Base-by-base conservation (phyloP, 345 rosid species). In the Psidium guajava region DNA sequence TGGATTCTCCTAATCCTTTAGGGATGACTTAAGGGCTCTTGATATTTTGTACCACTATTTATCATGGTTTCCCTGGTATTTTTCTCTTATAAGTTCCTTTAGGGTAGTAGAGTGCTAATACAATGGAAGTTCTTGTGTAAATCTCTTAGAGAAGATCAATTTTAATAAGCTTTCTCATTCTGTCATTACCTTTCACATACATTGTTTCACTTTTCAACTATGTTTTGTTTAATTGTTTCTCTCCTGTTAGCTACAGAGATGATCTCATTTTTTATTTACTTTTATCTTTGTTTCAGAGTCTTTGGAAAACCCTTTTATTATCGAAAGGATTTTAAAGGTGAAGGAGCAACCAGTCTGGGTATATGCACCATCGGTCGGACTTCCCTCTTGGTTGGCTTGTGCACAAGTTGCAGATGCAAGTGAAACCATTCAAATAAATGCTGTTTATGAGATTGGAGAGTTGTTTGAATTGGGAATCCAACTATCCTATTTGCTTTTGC, bases 381-480 rank as follows among this genome's bases (percentile, higher is more conserved):
- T 92, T 74, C 86, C 92, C 82, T 85, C 92, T 49, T 89, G 91
- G 89, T 90, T 91, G 88, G 54, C 88, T 57, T 91, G 91, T 89
- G 91, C 93, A 77, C 89, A 91, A 85, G 92, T 88, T 84, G 99
- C 96, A 81, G 83, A 91, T 85, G 99, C 98, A 18, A 87, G 86
- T 49, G 94, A 91, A 86, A 89, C 84, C 75, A 82, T 90, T 64
- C 88, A 82, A 83, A 56, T 82, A 22, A 91, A 93, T 85, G 90
- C 91, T 5, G 77, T 95, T 75, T 97, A 94, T 84, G 96, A 95
- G 86, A 89, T 90, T 84, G 95, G 97, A 28, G 99, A 94, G 89
- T 84, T 95, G 50, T 95, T 97, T 85, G 99, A 97, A 88, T 86
- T 95, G 82, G 95, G 99, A 88, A 97, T 95, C 88, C 99, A 97